Evolutionary conservation across 306 rosid genomes (phyloP).

Genomic region (Cucurbita maxima): DNA sequence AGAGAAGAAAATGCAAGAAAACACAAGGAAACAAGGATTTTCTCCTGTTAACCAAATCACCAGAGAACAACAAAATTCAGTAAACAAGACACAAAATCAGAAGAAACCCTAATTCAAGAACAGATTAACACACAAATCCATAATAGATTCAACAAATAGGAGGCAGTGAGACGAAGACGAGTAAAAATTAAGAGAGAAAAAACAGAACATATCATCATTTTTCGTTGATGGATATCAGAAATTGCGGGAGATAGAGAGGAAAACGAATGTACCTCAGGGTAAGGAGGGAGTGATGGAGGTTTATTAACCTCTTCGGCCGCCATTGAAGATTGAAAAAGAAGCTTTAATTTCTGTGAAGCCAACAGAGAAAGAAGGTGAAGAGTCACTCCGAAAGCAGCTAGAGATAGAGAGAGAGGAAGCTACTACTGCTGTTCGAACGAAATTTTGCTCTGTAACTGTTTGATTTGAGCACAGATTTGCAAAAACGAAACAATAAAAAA

Average conservation of each 20-base stretch:
- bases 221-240: neutral
- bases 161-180: neutral
- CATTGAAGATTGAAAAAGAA: constrained; percentile 25
- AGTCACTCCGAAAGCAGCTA: neutral
- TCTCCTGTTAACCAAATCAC: neutral
- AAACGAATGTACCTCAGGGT: constrained; percentile 47
- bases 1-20: neutral
- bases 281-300: constrained; percentile 54
- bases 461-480: constrained; percentile 21
- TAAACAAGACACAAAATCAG: neutral
- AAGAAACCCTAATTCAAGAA: constrained; percentile 1
- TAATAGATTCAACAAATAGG: neutral
- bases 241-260: neutral
- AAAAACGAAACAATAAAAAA: no score
- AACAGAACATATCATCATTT: neutral
- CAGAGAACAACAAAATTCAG: neutral
- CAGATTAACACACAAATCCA: neutral
- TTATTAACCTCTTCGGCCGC: constrained; percentile 41
- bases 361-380: neutral
- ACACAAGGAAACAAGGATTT: neutral
- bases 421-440: constrained; percentile 4
- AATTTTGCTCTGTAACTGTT: constrained; percentile 9
- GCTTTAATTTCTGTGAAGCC: neutral
- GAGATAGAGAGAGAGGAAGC: constrained; percentile 8
- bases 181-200: neutral